A percentile compares a stretch with the other conserved stretches of the same genome.
Evolutionary conservation across 116 monocot genomes (phyloP).

Genomic region (Zostera marina): DNA sequence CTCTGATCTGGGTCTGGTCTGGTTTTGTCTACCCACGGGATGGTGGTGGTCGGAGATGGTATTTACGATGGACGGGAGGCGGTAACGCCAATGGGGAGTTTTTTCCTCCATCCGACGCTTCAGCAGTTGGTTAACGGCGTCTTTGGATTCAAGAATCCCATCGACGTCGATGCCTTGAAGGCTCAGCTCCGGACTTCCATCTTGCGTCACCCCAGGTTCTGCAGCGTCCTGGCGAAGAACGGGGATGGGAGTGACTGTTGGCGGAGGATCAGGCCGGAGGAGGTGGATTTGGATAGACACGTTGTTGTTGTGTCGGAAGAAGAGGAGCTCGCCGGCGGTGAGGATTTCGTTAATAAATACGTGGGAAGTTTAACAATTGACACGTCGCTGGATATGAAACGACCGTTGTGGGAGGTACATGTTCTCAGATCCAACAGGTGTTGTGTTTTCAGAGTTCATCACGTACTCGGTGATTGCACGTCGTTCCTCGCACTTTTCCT

Average conservation of each 20-base stretch:
- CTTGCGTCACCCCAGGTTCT: constrained; percentile 6
- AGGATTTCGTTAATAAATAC: constrained; percentile 20
- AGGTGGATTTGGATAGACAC: constrained; percentile 11
- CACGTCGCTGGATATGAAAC: constrained; percentile 7
- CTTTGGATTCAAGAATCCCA: constrained; percentile 8
- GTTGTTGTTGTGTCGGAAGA: constrained; percentile 1
- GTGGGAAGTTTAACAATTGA: constrained; percentile 7
- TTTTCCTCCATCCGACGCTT: constrained; percentile 16
- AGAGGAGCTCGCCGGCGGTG: neutral
- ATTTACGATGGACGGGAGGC: constrained; percentile 4
- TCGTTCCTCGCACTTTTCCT: constrained; percentile 31
- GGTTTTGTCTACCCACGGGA: too few relatives aligned
- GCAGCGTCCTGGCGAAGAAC: constrained; percentile 9
- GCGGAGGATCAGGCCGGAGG: constrained; percentile 5
- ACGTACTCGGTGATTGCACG: constrained; percentile 30
- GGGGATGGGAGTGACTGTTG: constrained; percentile 7
- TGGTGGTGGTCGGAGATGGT: too few relatives aligned
- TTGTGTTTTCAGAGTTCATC: constrained; percentile 26
- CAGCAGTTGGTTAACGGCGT: constrained; percentile 13
- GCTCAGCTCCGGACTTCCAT: constrained; percentile 3
- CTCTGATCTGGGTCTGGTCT: too few relatives aligned
- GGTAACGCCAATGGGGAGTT: constrained; percentile 11
- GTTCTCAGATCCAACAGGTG: constrained; percentile 9
- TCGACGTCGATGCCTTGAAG: constrained; percentile 13
- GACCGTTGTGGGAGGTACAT: constrained; percentile 34